Evolutionary conservation across 352 stramenopile genomes (phyloP).

Genomic region (Pelagophyceae sp.): DNA sequence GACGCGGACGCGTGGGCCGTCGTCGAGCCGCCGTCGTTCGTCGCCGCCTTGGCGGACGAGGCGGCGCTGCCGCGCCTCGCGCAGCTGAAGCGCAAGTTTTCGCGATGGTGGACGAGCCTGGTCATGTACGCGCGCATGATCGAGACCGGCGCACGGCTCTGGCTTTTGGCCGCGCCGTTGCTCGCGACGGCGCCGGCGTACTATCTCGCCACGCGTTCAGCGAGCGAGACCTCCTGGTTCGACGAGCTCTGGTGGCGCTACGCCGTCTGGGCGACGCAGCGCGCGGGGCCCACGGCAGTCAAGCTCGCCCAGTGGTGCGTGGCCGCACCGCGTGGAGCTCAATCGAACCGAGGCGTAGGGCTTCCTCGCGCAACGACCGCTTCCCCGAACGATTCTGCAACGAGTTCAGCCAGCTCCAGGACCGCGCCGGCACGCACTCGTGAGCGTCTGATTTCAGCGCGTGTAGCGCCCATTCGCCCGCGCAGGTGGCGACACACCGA

Average conservation of each 20-base stretch:
- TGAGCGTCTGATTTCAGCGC: constrained; percentile 10
- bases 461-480: constrained; percentile 23
- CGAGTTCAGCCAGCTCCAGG: constrained; percentile 25
- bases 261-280: neutral
- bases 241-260: constrained; percentile 11
- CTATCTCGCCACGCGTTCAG: neutral
- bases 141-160: neutral
- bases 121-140: neutral
- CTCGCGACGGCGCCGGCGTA: neutral
- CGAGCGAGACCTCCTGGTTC: neutral
- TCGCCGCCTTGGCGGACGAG: no score
- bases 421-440: constrained; percentile 22
- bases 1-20: no score
- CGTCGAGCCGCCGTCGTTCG: no score
- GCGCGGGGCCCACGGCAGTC: constrained; percentile 16
- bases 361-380: constrained; percentile 20
- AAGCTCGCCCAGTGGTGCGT: constrained; percentile 34
- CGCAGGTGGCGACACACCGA: no score
- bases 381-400: constrained; percentile 21
- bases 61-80: no score
- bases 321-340: no score
- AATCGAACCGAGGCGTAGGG: no score
- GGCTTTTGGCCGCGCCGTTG: neutral
- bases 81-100: no score
- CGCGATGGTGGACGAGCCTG: neutral